These are phyloP conservation scores for Nymphaea thermarum DNA, from an alignment of 164 flowering plant genomes.

Conservation along the genomic window DNA sequence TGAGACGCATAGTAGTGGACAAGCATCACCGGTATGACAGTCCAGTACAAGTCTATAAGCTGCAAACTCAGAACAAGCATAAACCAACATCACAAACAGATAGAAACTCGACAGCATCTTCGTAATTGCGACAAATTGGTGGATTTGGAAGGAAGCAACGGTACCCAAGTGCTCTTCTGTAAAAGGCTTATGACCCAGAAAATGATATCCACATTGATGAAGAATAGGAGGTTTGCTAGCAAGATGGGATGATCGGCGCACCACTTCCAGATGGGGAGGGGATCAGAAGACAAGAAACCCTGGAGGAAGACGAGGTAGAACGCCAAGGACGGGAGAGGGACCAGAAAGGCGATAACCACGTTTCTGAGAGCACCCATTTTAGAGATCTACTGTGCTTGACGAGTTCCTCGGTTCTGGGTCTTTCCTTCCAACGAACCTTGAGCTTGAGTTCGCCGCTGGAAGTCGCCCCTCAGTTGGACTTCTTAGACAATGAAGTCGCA, in stretches of 20 bases:
- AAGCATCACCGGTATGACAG: conserved; percentile 81
- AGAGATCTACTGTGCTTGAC: neutral
- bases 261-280: conserved; percentile 50
- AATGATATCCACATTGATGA: conserved; percentile 67
- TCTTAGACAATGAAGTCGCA: no score
- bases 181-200: conserved; percentile 71
- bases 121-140: neutral
- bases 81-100: neutral
- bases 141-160: neutral
- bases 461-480: no score
- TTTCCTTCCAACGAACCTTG: neutral
- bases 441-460: no score
- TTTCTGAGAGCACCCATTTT: conserved; percentile 41
- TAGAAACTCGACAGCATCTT: neutral
- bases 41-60: conserved; percentile 95
- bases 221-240: conserved; percentile 64
- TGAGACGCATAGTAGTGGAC: conserved; percentile 66
- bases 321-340: conserved; percentile 69
- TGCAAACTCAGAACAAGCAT: conserved; percentile 16
- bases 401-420: neutral
- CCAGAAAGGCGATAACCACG: conserved; percentile 38
- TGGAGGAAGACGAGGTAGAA: conserved; percentile 62
- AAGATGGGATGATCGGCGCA: conserved; percentile 67
- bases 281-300: conserved; percentile 7
- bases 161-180: conserved; percentile 81